Evolutionary conservation across 768 basidiomycete genomes (phyloP).

Genomic region (Artomyces pyxidatus): DNA sequence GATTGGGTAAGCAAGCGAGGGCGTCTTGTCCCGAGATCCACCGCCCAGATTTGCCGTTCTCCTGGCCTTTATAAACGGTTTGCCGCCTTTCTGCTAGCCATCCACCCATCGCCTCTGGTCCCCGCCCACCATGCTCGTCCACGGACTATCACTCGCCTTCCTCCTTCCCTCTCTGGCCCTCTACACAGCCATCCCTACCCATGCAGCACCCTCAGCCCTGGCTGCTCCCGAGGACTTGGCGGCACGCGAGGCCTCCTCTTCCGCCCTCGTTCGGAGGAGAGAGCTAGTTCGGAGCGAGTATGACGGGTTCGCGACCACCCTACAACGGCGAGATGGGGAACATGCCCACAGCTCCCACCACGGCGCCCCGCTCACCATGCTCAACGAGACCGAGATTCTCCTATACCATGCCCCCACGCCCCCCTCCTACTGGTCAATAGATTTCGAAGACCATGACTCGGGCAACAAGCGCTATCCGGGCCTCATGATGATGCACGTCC

Average conservation of each 20-base stretch:
- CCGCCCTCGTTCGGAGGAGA: neutral
- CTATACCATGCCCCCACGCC: conserved; percentile 61
- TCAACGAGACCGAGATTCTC: conserved; percentile 75
- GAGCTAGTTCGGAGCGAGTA: no score
- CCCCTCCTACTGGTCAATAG: conserved; percentile 77
- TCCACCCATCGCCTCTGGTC: neutral
- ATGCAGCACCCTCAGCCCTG: conserved; percentile 8
- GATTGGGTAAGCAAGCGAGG: neutral
- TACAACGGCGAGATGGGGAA: conserved; percentile 23
- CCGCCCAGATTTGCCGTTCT: conserved; percentile 1
- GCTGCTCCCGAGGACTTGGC: conserved; percentile 17
- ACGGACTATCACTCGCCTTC: conserved; percentile 6
- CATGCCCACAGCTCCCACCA: conserved; percentile 35
- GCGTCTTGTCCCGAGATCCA: conserved; percentile 8
- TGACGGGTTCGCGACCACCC: neutral
- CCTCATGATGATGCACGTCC: conserved; percentile 66
- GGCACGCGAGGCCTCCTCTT: neutral
- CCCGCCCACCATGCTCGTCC: conserved; percentile 12
- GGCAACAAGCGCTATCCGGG: conserved; percentile 44
- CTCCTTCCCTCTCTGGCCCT: conserved; percentile 13
- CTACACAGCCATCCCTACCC: conserved; percentile 9
- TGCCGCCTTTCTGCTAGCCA: neutral
- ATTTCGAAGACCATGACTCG: conserved; percentile 48
- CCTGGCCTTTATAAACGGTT: neutral
- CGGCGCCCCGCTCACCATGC: conserved; percentile 41